phyloP scores from a whole-genome alignment of 352 stramenopile genomes.

The Phytophthora idaei region DNA sequence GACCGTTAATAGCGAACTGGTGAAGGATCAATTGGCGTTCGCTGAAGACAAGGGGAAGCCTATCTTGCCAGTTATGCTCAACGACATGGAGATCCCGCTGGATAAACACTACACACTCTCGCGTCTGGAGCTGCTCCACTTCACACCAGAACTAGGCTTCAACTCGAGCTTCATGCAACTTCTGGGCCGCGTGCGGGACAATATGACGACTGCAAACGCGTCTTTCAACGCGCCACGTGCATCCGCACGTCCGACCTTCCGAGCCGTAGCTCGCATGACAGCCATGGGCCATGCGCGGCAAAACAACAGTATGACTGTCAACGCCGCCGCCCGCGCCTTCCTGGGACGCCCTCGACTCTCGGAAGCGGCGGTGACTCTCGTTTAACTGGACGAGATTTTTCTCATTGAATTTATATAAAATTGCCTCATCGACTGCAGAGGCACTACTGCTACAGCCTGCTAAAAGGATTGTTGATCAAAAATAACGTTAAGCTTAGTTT shows the following conservation, averaged over 20 bases:
- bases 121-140: constrained; percentile 74
- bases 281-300: constrained; percentile 30
- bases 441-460: constrained; percentile 8
- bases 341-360: constrained; percentile 34
- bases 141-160: constrained; percentile 80
- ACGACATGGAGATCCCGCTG: constrained; percentile 71
- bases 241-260: constrained; percentile 38
- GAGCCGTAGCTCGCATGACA: constrained; percentile 40
- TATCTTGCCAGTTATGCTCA: constrained; percentile 80
- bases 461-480: background rate
- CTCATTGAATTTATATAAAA: constrained; percentile 29
- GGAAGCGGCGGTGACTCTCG: constrained; percentile 31
- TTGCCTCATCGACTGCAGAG: constrained; percentile 8
- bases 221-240: constrained; percentile 37
- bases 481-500: too few relatives aligned
- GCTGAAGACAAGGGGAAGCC: constrained; percentile 77
- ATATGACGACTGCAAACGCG: constrained; percentile 37
- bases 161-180: constrained; percentile 72
- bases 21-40: constrained; percentile 83
- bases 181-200: constrained; percentile 50
- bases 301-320: constrained; percentile 35
- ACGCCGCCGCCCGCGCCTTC: constrained; percentile 30
- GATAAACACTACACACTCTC: constrained; percentile 84
- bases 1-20: constrained; percentile 69
- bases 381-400: constrained; percentile 13